Conservation (phyloP, 495 filamentous ascomycete genomes). For the Viridothelium virens region DNA sequence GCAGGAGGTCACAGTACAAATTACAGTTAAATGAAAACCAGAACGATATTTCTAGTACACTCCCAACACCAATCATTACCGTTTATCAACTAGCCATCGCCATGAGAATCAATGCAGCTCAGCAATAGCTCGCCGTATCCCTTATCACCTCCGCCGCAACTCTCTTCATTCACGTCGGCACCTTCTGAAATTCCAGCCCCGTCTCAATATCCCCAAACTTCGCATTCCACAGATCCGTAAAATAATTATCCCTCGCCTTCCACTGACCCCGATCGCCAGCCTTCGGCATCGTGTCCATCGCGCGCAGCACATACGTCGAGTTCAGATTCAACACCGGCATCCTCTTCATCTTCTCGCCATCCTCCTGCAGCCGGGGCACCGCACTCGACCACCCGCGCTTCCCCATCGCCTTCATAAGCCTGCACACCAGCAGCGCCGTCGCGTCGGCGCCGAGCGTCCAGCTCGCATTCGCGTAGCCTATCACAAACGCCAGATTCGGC, state of each 20-base stretch:
- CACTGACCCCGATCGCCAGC: conserved; percentile 46
- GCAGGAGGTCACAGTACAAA: neutral
- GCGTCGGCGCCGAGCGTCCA: conserved; percentile 57
- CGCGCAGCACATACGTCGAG: conserved; percentile 46
- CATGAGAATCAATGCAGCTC: too few relatives aligned
- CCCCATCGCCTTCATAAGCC: conserved; percentile 41
- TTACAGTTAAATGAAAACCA: neutral
- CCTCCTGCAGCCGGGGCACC: conserved; percentile 24
- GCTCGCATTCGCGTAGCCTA: conserved; percentile 51
- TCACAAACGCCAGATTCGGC: conserved; percentile 48
- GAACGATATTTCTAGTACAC: too few relatives aligned
- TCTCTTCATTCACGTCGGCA: conserved; percentile 13
- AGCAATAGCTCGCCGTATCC: too few relatives aligned
- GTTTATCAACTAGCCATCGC: neutral
- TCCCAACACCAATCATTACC: neutral
- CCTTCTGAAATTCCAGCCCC: conserved; percentile 28
- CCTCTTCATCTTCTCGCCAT: conserved; percentile 30
- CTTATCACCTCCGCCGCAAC: too few relatives aligned
- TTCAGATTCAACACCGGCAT: conserved; percentile 40
- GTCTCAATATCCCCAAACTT: conserved; percentile 42
- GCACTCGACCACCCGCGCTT: conserved; percentile 34
- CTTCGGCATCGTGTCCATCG: conserved; percentile 37
- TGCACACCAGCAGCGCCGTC: conserved; percentile 41
- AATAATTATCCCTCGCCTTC: conserved; percentile 48
- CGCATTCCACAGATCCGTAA: conserved; percentile 45